Evolutionary conservation across 805 yeast genomes (phyloP).

Genomic region (Nakazawaea anatomiae): DNA sequence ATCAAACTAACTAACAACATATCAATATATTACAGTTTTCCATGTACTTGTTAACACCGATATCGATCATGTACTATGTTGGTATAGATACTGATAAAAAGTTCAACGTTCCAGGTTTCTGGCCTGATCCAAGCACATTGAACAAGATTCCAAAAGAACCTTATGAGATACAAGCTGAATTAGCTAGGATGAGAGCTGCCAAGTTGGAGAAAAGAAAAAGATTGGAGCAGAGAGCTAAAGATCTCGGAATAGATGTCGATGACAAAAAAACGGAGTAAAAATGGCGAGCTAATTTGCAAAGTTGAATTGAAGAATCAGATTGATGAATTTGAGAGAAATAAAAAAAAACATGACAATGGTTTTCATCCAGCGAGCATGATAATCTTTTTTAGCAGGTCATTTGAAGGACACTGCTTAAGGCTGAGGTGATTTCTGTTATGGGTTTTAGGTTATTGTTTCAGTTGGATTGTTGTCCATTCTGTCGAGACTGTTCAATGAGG

Average conservation of each 20-base stretch:
- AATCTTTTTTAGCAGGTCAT: too few relatives aligned
- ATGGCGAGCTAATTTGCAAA: too few relatives aligned
- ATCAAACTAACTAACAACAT: not conserved
- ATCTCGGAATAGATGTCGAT: conserved; percentile 57
- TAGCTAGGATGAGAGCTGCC: conserved; percentile 79
- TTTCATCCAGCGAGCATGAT: too few relatives aligned
- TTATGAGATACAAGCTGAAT: conserved; percentile 84
- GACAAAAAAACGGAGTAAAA: conserved; percentile 22
- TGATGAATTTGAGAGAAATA: too few relatives aligned
- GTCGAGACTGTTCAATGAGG: too few relatives aligned
- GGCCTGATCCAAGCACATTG: conserved; percentile 94
- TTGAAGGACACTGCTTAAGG: too few relatives aligned
- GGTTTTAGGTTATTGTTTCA: too few relatives aligned
- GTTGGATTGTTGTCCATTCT: too few relatives aligned
- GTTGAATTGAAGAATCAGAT: too few relatives aligned
- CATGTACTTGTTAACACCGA: conserved; percentile 80
- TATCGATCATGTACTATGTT: conserved; percentile 87
- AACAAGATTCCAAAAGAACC: conserved; percentile 92
- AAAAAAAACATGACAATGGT: not conserved
- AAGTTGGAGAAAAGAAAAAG: conserved; percentile 66
- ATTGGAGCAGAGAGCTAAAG: conserved; percentile 65
- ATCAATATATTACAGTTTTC: conserved; percentile 50
- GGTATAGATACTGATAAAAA: conserved; percentile 88
- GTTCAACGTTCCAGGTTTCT: conserved; percentile 87
- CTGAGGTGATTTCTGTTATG: too few relatives aligned